phyloP scores from a whole-genome alignment of 106 monocot genomes.

The Dendrobium officinale region DNA sequence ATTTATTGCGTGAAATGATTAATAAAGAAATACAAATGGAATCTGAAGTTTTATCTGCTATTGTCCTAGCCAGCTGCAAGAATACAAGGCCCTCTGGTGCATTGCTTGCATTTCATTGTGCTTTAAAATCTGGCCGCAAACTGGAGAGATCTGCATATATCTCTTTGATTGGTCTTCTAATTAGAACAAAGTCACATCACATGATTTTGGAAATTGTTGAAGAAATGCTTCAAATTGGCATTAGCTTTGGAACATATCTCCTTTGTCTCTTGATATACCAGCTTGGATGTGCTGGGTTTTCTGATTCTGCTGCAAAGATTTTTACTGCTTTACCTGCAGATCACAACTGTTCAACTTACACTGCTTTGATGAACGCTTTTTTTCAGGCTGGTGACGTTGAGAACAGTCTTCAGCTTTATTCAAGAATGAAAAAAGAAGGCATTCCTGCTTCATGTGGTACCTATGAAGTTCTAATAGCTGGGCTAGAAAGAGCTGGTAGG shows the following conservation, averaged over 20 bases:
- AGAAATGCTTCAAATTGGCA: constrained; percentile 38
- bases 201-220: constrained; percentile 44
- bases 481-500: constrained; percentile 48
- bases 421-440: constrained; percentile 40
- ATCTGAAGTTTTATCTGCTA: constrained; percentile 30
- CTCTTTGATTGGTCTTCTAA: constrained; percentile 49
- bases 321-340: constrained; percentile 35
- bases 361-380: constrained; percentile 55
- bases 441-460: constrained; percentile 45
- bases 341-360: constrained; percentile 51
- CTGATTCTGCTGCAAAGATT: constrained; percentile 34
- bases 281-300: constrained; percentile 46
- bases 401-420: constrained; percentile 42
- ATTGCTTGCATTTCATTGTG: constrained; percentile 41
- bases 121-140: constrained; percentile 21
- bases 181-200: constrained; percentile 36
- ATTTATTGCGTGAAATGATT: constrained; percentile 32
- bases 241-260: constrained; percentile 52
- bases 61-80: constrained; percentile 39
- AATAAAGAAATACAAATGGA: constrained; percentile 31
- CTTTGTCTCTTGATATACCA: constrained; percentile 40
- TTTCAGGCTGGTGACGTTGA: constrained; percentile 47
- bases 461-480: constrained; percentile 50
- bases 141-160: constrained; percentile 43
- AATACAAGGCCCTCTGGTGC: constrained; percentile 30